Percentiles rank a stretch among this genome's conserved stretches.
Conservation (phyloP, 2,329 filamentous ascomycete genomes). For the Periconia digitata region DNA sequence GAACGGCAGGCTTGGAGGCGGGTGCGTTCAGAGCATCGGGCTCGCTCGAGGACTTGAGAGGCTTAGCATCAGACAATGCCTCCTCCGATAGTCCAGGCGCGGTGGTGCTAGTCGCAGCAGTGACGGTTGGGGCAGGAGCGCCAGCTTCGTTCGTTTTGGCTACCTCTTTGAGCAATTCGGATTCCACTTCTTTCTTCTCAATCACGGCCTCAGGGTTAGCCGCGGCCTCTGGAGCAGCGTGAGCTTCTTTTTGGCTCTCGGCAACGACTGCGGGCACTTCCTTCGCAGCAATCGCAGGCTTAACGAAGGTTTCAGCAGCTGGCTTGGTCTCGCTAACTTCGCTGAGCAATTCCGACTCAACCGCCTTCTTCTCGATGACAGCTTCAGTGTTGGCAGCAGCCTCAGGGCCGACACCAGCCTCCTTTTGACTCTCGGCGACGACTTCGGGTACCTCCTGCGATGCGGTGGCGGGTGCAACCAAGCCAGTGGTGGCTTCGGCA, state of each 20-base stretch:
- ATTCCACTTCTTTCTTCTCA: conserved; percentile 70
- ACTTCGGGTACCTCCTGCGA: conserved; percentile 53
- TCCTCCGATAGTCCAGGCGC: conserved; percentile 38
- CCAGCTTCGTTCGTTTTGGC: conserved; percentile 44
- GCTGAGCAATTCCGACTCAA: conserved; percentile 72
- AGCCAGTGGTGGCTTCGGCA: conserved; percentile 41
- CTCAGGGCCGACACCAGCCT: conserved; percentile 65
- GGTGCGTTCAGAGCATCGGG: conserved; percentile 42
- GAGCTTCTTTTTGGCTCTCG: conserved; percentile 69
- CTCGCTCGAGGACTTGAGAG: conserved; percentile 32
- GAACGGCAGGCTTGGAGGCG: conserved; percentile 32
- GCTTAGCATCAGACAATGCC: conserved; percentile 31
- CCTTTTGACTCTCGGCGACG: conserved; percentile 71
- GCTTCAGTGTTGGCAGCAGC: conserved; percentile 65
- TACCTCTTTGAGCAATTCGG: conserved; percentile 70
- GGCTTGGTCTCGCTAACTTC: conserved; percentile 54
- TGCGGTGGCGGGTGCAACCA: conserved; percentile 41
- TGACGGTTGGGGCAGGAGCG: conserved; percentile 44
- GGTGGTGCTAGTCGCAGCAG: conserved; percentile 42
- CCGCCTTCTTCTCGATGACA: conserved; percentile 67
- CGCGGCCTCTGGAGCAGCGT: conserved; percentile 66
- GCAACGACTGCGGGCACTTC: conserved; percentile 62
- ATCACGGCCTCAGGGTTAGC: conserved; percentile 64
- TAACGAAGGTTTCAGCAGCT: conserved; percentile 37
- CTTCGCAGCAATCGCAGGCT: conserved; percentile 17